A percentile compares a stretch with the other conserved stretches of the same genome.
phyloP scores from a whole-genome alignment of 352 stramenopile genomes.

The Pythium coloratum region DNA sequence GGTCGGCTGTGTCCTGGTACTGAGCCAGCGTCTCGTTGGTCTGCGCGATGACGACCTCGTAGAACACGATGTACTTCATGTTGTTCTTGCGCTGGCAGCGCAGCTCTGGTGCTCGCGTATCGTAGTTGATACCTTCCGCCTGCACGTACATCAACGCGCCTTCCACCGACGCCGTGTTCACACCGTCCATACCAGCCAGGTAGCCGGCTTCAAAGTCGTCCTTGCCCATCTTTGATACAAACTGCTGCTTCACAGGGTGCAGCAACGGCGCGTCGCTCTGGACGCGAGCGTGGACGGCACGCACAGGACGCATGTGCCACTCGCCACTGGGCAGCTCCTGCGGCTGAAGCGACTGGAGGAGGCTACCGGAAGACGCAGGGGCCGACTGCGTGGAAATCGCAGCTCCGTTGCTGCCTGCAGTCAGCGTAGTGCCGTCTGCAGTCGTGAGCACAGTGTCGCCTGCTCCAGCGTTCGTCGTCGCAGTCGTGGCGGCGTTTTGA shows the following conservation, averaged over 20 bases:
- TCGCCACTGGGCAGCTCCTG: conserved; percentile 9
- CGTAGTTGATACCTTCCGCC: conserved; percentile 80
- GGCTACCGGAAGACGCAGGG: conserved; percentile 7
- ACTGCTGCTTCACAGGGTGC: conserved; percentile 50
- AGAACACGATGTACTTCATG: conserved; percentile 80
- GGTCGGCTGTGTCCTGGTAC: conserved; percentile 44
- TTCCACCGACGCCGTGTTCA: conserved; percentile 78
- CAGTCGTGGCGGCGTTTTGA: neutral
- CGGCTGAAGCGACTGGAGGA: conserved; percentile 25
- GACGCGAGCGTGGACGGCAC: conserved; percentile 70
- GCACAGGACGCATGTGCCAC: conserved; percentile 77
- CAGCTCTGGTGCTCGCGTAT: conserved; percentile 48
- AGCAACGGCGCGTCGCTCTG: conserved; percentile 66
- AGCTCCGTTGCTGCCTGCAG: neutral
- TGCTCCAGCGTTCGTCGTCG: neutral
- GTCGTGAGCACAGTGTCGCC: conserved; percentile 3
- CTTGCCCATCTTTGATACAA: conserved; percentile 62
- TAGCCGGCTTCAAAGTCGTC: conserved; percentile 50
- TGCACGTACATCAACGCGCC: conserved; percentile 86
- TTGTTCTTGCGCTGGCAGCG: conserved; percentile 80
- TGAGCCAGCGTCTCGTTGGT: conserved; percentile 72
- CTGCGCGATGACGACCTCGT: conserved; percentile 70
- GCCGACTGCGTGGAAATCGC: too few relatives aligned
- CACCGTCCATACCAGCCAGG: conserved; percentile 63
- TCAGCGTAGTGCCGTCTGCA: neutral